A percentile compares a stretch with the other conserved stretches of the same genome.
Evolutionary conservation across 352 stramenopile species (phyloP).

Genomic region (Pythium monospermum): DNA sequence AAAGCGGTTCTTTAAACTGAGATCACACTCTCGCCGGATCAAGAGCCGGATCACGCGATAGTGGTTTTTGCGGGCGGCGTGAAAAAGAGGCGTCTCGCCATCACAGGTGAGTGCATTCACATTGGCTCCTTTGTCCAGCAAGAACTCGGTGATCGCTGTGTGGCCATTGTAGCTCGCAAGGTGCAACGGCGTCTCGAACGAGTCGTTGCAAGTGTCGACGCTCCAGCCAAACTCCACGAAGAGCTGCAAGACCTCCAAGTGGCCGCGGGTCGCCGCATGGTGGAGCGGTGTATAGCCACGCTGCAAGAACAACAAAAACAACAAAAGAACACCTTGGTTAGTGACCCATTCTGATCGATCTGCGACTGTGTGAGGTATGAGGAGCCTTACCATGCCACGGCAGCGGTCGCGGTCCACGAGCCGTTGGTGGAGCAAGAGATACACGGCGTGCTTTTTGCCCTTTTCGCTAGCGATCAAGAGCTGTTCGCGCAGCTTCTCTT

Average conservation of each 20-base stretch:
- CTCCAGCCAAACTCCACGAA: constrained; percentile 64
- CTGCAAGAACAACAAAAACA: constrained; percentile 18
- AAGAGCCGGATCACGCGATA: constrained; percentile 57
- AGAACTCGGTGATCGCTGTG: constrained; percentile 39
- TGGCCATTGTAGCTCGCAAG: constrained; percentile 65
- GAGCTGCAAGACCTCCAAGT: constrained; percentile 59
- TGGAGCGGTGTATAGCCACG: constrained; percentile 61
- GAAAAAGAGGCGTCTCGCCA: constrained; percentile 69
- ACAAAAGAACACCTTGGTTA: not conserved
- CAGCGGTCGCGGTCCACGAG: constrained; percentile 46
- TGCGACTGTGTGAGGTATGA: not conserved
- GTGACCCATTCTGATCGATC: too few relatives aligned
- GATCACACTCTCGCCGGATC: constrained; percentile 57
- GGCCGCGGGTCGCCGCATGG: constrained; percentile 58
- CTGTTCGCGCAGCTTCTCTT: constrained; percentile 47
- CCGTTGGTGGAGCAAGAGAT: constrained; percentile 63
- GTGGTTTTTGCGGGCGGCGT: constrained; percentile 61
- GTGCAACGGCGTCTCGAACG: constrained; percentile 60
- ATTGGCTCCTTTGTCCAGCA: constrained; percentile 55
- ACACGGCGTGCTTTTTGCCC: constrained; percentile 55
- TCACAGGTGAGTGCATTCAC: constrained; percentile 48
- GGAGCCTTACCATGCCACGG: constrained; percentile 45
- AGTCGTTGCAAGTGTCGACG: constrained; percentile 39
- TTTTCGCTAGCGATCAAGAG: constrained; percentile 69
- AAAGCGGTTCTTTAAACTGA: constrained; percentile 47